Base-by-base conservation (phyloP, 2,329 filamentous ascomycete species). In the Neopestalotiopsis sp. region DNA sequence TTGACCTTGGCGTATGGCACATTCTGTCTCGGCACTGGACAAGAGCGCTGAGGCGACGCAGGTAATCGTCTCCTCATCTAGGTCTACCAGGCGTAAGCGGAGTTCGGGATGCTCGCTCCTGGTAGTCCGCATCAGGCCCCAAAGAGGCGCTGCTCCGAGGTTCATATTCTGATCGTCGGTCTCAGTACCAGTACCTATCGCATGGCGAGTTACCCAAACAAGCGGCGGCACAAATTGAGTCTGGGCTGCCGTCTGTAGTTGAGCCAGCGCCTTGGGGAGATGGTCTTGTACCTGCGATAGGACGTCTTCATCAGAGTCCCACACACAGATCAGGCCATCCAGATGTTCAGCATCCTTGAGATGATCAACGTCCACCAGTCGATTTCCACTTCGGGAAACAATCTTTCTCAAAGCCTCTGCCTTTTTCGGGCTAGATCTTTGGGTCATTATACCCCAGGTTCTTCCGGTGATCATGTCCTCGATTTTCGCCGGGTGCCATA, bases 81-180 rank as follows among this genome's bases (percentile, higher is more conserved):
- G 38, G 66, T 77, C 75, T 34, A 77, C 66, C 59, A 75, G 49
- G 13, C 75, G 75, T 38, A 77, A 68, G 42, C 67, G 65, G 67
- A 78, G 64, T 65, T 77, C 76, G 52, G 76, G 75, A 69, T 77
- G 74, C 67, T 78, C 76, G 56, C 59, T 76, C 42, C 75, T 69
- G 32, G 73, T 73, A 7, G 75, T 76, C 32, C 76, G 74, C 72
- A 75, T 74, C 12, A 78, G 68, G 62, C 76, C 76, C 76, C 74
- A 77, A 57, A 78, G 67, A 42, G 74, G 68, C 34, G 68, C 73
- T 0, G 73, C 69, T 32, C 71, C 75, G n/a, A 72, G 71, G 57
- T 63, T 67, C 60, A 71, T 69, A 42, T n/a, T 64, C 34, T 28
- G 45, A 67, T 76, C 72, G 58, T 71, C 68, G n/a, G 65, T 62